phyloP scores from a whole-genome alignment of 2,329 filamentous ascomycete species.

The Fusarium chlamydosporum region DNA sequence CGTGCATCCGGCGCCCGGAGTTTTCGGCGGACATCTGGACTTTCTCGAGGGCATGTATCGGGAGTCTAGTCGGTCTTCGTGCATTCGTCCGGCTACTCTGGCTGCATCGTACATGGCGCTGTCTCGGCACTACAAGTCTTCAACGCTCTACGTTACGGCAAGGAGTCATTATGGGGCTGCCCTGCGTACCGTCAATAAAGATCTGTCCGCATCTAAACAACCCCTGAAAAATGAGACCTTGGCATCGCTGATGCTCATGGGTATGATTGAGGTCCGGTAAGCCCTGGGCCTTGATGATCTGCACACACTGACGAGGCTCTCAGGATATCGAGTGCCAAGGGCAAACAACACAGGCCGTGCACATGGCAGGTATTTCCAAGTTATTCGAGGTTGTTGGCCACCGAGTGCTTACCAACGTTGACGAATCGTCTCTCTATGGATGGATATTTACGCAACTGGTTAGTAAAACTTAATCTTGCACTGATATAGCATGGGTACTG shows the following conservation, averaged over 20 bases:
- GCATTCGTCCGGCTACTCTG: conserved; percentile 32
- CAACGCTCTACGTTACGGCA: conserved; percentile 34
- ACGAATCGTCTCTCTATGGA: conserved; percentile 5
- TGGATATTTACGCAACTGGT: conserved; percentile 40
- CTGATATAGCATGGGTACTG: conserved; percentile 7
- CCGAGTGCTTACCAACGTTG: conserved; percentile 15
- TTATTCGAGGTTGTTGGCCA: conserved; percentile 35
- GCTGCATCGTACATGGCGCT: conserved; percentile 34
- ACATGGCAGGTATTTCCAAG: conserved; percentile 37
- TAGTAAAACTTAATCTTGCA: conserved; percentile 12
- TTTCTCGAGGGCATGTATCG: conserved; percentile 33
- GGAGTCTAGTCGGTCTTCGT: conserved; percentile 21
- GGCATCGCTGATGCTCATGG: conserved; percentile 35
- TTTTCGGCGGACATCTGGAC: conserved; percentile 30
- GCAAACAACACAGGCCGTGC: conserved; percentile 30
- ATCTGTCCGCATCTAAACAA: conserved; percentile 24
- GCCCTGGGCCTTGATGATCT: conserved; percentile 10
- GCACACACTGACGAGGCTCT: conserved; percentile 8
- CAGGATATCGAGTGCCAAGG: conserved; percentile 42
- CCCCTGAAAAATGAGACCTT: conserved; percentile 34
- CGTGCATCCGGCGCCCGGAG: conserved; percentile 20
- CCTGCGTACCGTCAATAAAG: conserved; percentile 31
- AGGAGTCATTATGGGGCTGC: conserved; percentile 31
- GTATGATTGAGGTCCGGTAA: conserved; percentile 33
- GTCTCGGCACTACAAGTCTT: conserved; percentile 39